Base-by-base conservation (phyloP, 2,329 filamentous ascomycete genomes). In the Talaromyces atroroseus region DNA sequence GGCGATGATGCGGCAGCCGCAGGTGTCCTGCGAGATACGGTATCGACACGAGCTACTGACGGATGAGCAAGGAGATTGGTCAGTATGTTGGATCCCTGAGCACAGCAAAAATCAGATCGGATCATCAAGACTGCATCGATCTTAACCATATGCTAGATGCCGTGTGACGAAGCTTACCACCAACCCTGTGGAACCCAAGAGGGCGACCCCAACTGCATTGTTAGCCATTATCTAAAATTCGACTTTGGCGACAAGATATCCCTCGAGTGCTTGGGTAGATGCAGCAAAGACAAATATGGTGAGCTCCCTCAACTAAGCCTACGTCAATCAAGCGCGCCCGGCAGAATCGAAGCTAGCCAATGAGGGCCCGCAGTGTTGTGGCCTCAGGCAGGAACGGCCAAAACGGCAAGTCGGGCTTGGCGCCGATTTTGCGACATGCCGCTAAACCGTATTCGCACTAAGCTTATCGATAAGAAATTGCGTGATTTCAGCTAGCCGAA, bases 81-180 rank as follows among this genome's bases (percentile, higher is more conserved):
- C 66, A 96, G 84, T 70, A 96, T 92, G 68, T 89, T 78, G 52
- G 82, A 83, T 68, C 92, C 92, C 82, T 59, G 47, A 54, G 26
- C 12, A 23, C 14, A 26, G n/a, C 18, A 38, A 36, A 58, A n/a
- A 40, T 54, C 21, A 26, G 38, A 32, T 14, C 26, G 26, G 12
- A 45, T 16, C 21, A 10, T 32, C 21, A 6, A 3, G 46, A 34
- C 14, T 29, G 45, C 40, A 11, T 40, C 18, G 18, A 36, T 49
- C 16, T 8, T 2, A 6, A 7, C 21, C 23, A 18, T 34, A 46
- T 36, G 32, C 32, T 36, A 36, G 32, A 36, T 14, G 26, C 7
- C 16, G 60, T 42, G 36, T 42, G 21, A 26, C 12, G 24, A 20
- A 26, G 38, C 76, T 64, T 73, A 79, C 78, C 58, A 79, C 76